phyloP scores from a whole-genome alignment of 2,329 filamentous ascomycete genomes.

The Orbilia oligospora region DNA sequence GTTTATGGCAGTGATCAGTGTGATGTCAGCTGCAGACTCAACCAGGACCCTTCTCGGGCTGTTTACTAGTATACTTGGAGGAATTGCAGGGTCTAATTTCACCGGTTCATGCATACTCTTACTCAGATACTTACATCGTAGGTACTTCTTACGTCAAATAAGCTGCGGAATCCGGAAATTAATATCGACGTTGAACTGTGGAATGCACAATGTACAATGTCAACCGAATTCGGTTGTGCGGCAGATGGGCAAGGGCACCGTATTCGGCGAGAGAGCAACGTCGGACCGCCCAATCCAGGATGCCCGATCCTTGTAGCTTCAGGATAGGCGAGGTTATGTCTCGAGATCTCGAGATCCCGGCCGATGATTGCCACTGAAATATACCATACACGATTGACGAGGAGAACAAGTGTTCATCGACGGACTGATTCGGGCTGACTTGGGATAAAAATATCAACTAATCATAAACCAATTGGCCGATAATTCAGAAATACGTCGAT shows the following conservation, averaged over 20 bases:
- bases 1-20: slow-evolving; percentile 11
- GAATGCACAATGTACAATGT: slow-evolving; percentile 28
- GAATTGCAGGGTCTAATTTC: slow-evolving; percentile 23
- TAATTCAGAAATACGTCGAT: background rate
- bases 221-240: slow-evolving; percentile 27
- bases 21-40: slow-evolving; percentile 25
- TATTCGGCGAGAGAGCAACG: slow-evolving; percentile 23
- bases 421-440: background rate
- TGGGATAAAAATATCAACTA: background rate
- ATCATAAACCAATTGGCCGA: background rate
- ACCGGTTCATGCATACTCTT: slow-evolving; percentile 26
- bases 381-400: background rate
- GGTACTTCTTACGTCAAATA: slow-evolving; percentile 52
- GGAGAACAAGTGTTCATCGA: background rate
- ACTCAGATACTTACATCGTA: slow-evolving; percentile 13
- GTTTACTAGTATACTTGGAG: too few relatives aligned
- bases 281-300: slow-evolving; percentile 24
- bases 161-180: slow-evolving; percentile 54
- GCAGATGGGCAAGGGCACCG: slow-evolving; percentile 32
- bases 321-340: slow-evolving; percentile 41
- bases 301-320: slow-evolving; percentile 43
- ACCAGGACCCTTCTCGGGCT: slow-evolving; percentile 10
- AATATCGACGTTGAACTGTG: slow-evolving; percentile 28
- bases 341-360: slow-evolving; percentile 22
- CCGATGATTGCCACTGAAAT: slow-evolving; percentile 14